Evolutionary conservation across 2,329 filamentous ascomycete genomes (phyloP).

Genomic region (Lanzia echinophila): DNA sequence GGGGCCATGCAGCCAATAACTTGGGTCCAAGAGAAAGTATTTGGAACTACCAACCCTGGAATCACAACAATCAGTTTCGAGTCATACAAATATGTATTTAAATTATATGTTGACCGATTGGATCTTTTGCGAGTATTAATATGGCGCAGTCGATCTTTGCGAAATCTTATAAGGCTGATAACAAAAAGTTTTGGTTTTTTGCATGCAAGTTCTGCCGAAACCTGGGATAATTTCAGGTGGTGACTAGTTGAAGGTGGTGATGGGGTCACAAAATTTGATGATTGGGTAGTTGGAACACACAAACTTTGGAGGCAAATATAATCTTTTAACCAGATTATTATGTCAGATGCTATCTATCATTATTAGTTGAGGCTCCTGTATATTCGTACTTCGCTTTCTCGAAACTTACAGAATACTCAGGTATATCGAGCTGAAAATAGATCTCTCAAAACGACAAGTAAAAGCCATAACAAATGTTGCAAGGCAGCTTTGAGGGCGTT

Average conservation of each 20-base stretch:
- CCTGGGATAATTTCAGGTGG: neutral
- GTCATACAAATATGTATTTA: neutral
- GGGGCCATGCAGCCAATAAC: neutral
- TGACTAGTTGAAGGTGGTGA: neutral
- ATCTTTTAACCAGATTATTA: neutral
- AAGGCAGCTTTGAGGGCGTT: too few relatives aligned
- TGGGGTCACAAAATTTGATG: neutral
- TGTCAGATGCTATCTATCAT: neutral
- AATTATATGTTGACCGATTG: neutral
- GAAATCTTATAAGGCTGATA: neutral
- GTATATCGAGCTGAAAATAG: too few relatives aligned
- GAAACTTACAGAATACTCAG: too few relatives aligned
- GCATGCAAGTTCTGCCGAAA: neutral
- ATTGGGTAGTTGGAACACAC: neutral
- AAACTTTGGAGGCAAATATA: neutral
- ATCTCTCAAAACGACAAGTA: too few relatives aligned
- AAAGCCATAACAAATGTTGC: too few relatives aligned
- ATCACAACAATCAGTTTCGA: neutral
- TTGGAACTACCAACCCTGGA: neutral
- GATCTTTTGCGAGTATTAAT: constrained; percentile 2
- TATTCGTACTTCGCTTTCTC: neutral
- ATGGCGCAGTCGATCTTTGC: neutral
- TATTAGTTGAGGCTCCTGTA: constrained; percentile 2
- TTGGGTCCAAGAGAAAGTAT: neutral
- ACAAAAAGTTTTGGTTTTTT: neutral